A percentile compares a stretch with the other conserved stretches of the same genome.
These are phyloP conservation scores for Nicotiana noctiflora DNA, from an alignment of 257 asterid species.

Conservation along the genomic window DNA sequence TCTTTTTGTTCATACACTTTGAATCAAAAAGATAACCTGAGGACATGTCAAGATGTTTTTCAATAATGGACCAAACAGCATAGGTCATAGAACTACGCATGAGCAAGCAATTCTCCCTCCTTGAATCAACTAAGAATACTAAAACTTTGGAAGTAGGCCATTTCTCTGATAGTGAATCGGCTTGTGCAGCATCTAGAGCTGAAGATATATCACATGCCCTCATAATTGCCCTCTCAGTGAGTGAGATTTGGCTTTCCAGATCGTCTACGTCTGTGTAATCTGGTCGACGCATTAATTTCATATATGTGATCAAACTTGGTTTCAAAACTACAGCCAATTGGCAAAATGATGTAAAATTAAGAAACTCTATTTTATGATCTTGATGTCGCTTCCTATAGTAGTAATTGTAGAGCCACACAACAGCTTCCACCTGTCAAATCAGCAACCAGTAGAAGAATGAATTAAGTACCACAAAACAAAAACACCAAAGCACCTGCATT, in stretches of 20 bases:
- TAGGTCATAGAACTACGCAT: constrained; percentile 10
- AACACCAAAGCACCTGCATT: neutral
- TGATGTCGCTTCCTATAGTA: constrained; percentile 20
- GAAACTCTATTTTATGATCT: constrained; percentile 1
- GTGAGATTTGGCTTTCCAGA: constrained; percentile 22
- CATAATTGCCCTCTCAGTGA: constrained; percentile 24
- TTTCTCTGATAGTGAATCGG: neutral
- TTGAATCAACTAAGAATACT: constrained; percentile 16
- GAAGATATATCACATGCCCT: constrained; percentile 22
- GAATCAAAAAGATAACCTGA: neutral
- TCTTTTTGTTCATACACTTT: constrained; percentile 7
- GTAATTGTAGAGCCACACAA: constrained; percentile 26
- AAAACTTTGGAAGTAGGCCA: constrained; percentile 26
- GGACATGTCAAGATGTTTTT: constrained; percentile 16
- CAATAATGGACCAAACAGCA: constrained; percentile 23
- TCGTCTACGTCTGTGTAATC: constrained; percentile 14
- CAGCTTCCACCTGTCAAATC: constrained; percentile 22
- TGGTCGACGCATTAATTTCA: constrained; percentile 21
- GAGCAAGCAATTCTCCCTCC: constrained; percentile 20
- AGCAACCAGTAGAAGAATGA: neutral
- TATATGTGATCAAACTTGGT: constrained; percentile 18
- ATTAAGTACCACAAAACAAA: neutral
- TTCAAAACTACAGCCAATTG: constrained; percentile 22
- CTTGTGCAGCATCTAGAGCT: constrained; percentile 17
- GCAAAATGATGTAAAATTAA: constrained; percentile 19